These are phyloP conservation scores for Ceratocystis destructans DNA, from an alignment of 2,329 filamentous ascomycete species.

Conservation along the genomic window DNA sequence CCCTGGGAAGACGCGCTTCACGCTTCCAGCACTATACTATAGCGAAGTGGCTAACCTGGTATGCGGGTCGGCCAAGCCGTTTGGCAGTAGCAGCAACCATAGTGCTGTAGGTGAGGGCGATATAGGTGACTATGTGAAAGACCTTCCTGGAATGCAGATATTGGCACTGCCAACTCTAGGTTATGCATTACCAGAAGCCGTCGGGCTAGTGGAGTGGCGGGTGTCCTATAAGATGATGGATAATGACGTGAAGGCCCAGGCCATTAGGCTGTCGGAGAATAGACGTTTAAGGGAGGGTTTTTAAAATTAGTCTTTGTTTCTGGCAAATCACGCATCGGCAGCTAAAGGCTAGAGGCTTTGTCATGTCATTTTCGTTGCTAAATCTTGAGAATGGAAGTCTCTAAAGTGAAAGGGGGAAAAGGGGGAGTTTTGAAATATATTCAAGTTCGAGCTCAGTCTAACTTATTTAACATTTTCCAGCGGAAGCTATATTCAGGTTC, in stretches of 20 bases:
- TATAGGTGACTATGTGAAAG: neutral
- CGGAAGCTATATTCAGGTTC: no score
- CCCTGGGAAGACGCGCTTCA: conserved; percentile 42
- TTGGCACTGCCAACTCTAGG: conserved; percentile 42
- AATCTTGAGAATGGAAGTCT: no score
- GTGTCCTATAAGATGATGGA: conserved; percentile 40
- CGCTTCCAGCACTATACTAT: conserved; percentile 41
- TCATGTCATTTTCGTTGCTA: no score
- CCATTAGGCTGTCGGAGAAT: neutral
- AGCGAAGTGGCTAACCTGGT: conserved; percentile 4
- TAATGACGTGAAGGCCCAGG: conserved; percentile 25
- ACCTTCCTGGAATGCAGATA: conserved; percentile 28
- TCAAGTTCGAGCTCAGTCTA: no score
- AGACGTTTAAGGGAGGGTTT: neutral
- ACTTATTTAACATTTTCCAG: no score
- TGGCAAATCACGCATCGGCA: neutral
- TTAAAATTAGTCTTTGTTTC: neutral
- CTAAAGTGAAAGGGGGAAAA: no score
- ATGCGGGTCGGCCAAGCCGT: neutral
- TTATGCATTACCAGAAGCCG: conserved; percentile 33
- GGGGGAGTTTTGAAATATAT: no score
- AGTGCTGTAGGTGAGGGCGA: neutral
- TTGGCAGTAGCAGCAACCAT: neutral
- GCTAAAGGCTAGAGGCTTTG: no score
- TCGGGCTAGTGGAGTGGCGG: conserved; percentile 37